Conservation (phyloP, 1,284 basidiomycete species). For the Crucibulum parvulum region DNA sequence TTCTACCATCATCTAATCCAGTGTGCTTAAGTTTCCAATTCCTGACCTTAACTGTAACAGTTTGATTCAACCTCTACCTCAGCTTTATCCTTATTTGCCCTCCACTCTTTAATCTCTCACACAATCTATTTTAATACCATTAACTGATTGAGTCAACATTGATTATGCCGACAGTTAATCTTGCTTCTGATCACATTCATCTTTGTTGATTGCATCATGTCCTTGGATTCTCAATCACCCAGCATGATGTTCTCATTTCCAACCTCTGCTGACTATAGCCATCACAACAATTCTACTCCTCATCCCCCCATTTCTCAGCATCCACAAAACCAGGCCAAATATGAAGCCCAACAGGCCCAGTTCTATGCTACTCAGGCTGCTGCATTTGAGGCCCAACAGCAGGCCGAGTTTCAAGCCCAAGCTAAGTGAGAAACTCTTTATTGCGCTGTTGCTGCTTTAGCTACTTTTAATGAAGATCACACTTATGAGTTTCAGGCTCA, state of each 20-base stretch:
- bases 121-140: neutral
- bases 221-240: no score
- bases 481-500: neutral
- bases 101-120: neutral
- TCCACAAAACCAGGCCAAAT: no score
- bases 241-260: no score
- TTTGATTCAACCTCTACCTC: slow-evolving; percentile 2
- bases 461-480: neutral
- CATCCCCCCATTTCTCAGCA: no score
- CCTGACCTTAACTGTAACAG: neutral
- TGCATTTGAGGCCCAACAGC: neutral
- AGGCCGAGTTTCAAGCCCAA: neutral
- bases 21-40: no score
- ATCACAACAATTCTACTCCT: no score
- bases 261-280: no score
- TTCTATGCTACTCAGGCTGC: neutral
- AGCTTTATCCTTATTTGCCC: neutral
- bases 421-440: neutral
- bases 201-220: no score
- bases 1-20: no score
- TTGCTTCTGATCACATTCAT: no score
- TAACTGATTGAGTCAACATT: neutral
- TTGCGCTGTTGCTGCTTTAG: neutral
- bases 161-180: no score
- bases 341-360: no score